Conservation (phyloP, 73 alveolate genomes). For the Uronychia setigera region DNA sequence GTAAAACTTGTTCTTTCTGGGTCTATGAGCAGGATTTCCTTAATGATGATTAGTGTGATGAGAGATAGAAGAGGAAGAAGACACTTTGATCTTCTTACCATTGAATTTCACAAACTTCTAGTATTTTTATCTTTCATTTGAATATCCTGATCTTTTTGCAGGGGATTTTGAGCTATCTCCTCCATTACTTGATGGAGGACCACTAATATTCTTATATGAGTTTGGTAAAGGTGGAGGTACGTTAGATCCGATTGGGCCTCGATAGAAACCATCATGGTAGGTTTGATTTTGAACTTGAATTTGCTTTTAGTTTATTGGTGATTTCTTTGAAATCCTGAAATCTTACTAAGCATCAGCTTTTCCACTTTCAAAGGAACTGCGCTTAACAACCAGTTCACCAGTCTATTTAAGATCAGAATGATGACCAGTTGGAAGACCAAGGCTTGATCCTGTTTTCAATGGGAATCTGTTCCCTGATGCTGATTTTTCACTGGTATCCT, state of each 20-base stretch:
- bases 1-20: no score
- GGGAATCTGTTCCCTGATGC: no score
- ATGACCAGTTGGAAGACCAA: no score
- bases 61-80: no score
- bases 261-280: neutral
- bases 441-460: no score
- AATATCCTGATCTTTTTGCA: neutral
- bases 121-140: neutral
- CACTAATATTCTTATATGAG: neutral
- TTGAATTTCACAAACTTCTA: neutral
- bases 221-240: neutral
- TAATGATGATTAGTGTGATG: no score
- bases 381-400: no score
- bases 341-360: no score
- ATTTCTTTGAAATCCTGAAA: neutral
- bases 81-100: neutral
- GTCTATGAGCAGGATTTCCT: no score
- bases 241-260: neutral
- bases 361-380: no score
- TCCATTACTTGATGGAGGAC: neutral
- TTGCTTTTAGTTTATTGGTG: neutral
- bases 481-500: no score
- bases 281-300: neutral
- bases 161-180: neutral
- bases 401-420: no score